A percentile compares a stretch with the other conserved stretches of the same genome.
Conservation (phyloP, 345 rosid genomes). For the Camelina hispida region DNA sequence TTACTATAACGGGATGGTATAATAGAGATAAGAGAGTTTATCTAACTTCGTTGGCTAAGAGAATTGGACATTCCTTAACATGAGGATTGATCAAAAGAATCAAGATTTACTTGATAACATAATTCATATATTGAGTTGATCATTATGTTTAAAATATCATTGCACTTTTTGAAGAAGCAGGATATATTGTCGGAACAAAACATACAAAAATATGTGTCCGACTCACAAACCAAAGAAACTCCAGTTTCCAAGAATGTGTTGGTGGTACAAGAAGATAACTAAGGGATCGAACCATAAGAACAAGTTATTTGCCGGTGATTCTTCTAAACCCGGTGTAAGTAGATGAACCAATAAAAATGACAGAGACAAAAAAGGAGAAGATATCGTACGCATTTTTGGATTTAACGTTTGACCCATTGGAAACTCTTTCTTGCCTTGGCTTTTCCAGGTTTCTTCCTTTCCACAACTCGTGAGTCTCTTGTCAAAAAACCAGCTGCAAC, state of each 20-base stretch:
- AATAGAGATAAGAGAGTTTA: neutral
- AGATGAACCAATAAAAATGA: constrained; percentile 18
- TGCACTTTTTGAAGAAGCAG: constrained; percentile 23
- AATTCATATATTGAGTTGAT: constrained; percentile 9
- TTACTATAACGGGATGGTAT: constrained; percentile 19
- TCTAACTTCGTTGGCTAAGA: neutral
- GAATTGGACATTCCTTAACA: neutral
- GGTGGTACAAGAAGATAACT: constrained; percentile 31
- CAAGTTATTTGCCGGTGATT: constrained; percentile 32
- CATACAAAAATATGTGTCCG: constrained; percentile 36
- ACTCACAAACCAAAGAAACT: constrained; percentile 26
- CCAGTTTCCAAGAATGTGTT: constrained; percentile 34
- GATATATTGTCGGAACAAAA: constrained; percentile 23
- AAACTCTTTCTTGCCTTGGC: constrained; percentile 99
- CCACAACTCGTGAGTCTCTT: constrained; percentile 93
- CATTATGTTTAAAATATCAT: constrained; percentile 15
- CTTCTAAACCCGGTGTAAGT: constrained; percentile 34
- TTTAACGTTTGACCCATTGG: constrained; percentile 98
- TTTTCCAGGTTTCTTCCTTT: constrained; percentile 97
- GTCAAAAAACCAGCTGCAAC: constrained; percentile 85
- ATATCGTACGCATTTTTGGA: constrained; percentile 13
- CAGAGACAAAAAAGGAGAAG: constrained; percentile 6
- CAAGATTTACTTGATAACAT: neutral
- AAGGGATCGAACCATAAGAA: constrained; percentile 27
- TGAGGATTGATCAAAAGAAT: constrained; percentile 5